phyloP scores from a whole-genome alignment of 2,329 filamentous ascomycete species.

The Scytalidium lignicola region DNA sequence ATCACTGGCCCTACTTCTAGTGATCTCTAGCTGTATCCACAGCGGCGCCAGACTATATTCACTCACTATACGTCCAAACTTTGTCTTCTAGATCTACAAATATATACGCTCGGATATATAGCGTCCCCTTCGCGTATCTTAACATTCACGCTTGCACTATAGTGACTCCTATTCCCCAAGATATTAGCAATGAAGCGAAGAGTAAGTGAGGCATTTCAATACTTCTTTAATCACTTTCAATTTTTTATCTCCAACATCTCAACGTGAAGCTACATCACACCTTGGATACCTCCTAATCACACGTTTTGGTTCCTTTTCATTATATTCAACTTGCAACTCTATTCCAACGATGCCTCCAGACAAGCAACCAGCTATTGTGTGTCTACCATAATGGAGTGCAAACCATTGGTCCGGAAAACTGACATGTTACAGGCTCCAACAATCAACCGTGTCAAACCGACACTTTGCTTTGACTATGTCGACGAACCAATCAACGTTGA shows the following conservation, averaged over 20 bases:
- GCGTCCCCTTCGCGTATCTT: neutral
- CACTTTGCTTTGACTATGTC: neutral
- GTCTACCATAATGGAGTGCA: neutral
- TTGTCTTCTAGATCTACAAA: neutral
- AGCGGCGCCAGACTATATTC: neutral
- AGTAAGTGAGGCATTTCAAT: neutral
- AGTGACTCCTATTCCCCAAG: neutral
- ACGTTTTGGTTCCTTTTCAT: too few relatives aligned
- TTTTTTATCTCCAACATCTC: neutral
- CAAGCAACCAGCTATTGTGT: too few relatives aligned
- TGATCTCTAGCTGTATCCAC: neutral
- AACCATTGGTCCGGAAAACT: neutral
- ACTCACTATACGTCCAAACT: neutral
- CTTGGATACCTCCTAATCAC: neutral
- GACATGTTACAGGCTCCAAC: neutral
- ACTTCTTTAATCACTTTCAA: neutral
- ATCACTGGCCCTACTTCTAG: neutral
- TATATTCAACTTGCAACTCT: too few relatives aligned
- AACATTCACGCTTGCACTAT: neutral
- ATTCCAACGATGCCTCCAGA: too few relatives aligned
- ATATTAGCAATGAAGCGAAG: neutral
- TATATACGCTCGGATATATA: neutral
- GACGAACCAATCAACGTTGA: neutral
- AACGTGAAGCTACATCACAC: neutral
- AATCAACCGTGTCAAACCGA: neutral